Evolutionary conservation across 2,329 filamentous ascomycete genomes (phyloP), one percentile per base, ranked within the genome.

Genomic region (Leptographium lundbergii): DNA sequence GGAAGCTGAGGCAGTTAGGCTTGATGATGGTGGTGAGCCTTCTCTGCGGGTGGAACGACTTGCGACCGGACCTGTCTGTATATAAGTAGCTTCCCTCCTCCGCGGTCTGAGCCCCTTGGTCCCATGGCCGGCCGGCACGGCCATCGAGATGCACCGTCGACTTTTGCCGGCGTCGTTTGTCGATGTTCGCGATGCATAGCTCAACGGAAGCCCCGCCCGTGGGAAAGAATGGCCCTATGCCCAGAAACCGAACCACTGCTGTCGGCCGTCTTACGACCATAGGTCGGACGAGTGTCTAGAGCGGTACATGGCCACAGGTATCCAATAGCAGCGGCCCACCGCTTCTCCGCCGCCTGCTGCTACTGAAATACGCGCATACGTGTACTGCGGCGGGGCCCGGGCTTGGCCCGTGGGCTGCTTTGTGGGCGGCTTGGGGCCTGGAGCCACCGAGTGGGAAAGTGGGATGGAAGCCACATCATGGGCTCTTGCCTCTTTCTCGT

Each of bases 221-320:
- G 53, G 34, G 22, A 13, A 19, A 27, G 25, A 45, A 57, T 52
- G 47, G 56, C 25, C 56, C 13, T 39, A 57, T 52, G 47, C 19
- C 22, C 47, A 42, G 13, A 52, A 57, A 50, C 56, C 45, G 47
- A 57, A 50, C 56, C 32, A 50, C 34, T 25, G 56, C 56, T n/a
- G 56, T 27, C 25, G 17, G 11, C 56, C 13, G 56, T 57, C 56
- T 57, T 57, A 57, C 56, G 56, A 57, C 27, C 34, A 55, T 55
- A 55, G 53, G 53, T 55, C 53, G 53, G 32, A 55, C 53, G 53
- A 55, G 53, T 11, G 24, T 9, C 53, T 19, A 24, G 14, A 13
- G 29, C 14, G 22, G 53, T 45, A 55, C 53, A 9, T 45, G 11
- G 4, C 6, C 7, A 11, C 11, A 19, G 4, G 53, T 55, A 55